Base-by-base conservation (phyloP, 352 stramenopile species). In the Phytophthora chlamydospora region DNA sequence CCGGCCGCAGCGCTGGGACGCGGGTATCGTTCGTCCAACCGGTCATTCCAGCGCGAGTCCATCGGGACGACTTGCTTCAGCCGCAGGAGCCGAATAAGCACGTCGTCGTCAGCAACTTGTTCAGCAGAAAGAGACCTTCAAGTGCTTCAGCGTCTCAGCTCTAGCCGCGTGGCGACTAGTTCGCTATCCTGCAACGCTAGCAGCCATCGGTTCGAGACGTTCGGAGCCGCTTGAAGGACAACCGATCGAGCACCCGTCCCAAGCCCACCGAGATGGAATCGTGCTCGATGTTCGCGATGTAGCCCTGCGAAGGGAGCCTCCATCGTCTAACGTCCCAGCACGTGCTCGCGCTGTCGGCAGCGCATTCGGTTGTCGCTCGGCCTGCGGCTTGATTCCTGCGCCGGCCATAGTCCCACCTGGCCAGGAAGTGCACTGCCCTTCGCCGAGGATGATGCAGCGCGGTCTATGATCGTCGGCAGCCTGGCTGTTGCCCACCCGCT, bases 401-500 rank as follows among this genome's bases (percentile, higher is more conserved):
- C 11, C 11, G 40, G 48, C 13, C 45, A 51, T 58, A n/a, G 51
- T 71, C 67, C 67, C 67, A 75, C 62, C 35, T 21, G 24, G 19
- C 35, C 48, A 19, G 33, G 27, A 50, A 65, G 36, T 54, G 38
- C 31, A 16, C 50, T 24, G 19, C 51, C n/a, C n/a, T n/a, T n/a
- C n/a, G n/a, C n/a, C n/a, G n/a, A 21, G 16, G 19, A 70, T 59
- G 55, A 32, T 53, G 10, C 21, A 46, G 49, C 32, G 17, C 38
- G 11, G 46, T 66, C 58, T 68, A 66, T 69, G 67, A 75, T 60
- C 61, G 58, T 34, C 14, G 17, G 6, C 29, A 38, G 11, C 62
- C 53, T 66, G 58, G 68, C 62, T 72, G 62, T 59, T 58, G 50
- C 48, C 24, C 60, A 66, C 48, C 39, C 42, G 56, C 40, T 64